Evolutionary conservation across 2,329 filamentous ascomycete species (phyloP).

Genomic region (Chaetomiaceae sp.): DNA sequence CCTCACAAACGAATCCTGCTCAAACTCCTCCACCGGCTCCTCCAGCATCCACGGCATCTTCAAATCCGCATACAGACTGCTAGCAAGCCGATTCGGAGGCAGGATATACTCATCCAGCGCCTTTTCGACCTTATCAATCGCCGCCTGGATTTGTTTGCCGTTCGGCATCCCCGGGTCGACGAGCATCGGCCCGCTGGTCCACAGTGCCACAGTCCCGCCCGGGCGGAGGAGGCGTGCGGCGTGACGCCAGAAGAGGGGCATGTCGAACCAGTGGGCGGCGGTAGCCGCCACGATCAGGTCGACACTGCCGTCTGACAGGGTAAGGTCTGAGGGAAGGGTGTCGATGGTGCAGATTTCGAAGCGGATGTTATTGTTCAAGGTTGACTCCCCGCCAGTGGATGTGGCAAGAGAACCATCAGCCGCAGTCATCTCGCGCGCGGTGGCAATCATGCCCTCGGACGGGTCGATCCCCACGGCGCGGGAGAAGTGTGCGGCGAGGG

Average conservation of each 20-base stretch:
- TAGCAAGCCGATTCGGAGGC: not conserved
- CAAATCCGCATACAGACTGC: not conserved
- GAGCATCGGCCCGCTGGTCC: not conserved
- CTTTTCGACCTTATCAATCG: not conserved
- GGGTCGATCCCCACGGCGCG: not conserved
- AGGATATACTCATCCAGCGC: not conserved
- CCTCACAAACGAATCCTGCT: not conserved
- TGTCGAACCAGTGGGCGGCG: constrained; percentile 5
- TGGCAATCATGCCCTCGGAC: not conserved
- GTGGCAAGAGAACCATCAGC: too few species aligned
- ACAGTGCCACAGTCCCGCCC: constrained; percentile 1
- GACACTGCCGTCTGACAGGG: not conserved
- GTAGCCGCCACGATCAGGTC: not conserved
- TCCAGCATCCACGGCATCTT: constrained; percentile 1
- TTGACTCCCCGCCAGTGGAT: not conserved
- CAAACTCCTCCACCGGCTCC: not conserved
- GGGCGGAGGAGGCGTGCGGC: not conserved
- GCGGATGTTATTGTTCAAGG: not conserved
- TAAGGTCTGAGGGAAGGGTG: not conserved
- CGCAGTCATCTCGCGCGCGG: not conserved
- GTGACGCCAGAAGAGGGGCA: not conserved
- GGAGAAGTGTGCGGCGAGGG: not conserved
- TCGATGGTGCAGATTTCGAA: not conserved
- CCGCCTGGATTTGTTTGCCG: not conserved
- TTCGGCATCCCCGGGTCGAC: not conserved